phyloP scores from a whole-genome alignment of 805 yeast species.

The Groenewaldozyma salmanticensis region DNA sequence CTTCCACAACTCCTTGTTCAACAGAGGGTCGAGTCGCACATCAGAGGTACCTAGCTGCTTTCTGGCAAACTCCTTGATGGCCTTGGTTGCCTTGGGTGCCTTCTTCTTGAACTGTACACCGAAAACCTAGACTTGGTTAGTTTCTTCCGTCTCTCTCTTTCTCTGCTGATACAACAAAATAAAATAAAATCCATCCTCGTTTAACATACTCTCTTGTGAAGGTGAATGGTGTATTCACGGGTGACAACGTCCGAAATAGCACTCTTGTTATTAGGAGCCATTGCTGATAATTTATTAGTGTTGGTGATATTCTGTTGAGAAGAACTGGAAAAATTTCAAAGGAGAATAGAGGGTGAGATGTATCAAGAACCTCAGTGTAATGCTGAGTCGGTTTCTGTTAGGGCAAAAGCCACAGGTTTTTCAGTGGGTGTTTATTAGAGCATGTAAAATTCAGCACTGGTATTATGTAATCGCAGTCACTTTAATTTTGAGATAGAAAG shows the following conservation, averaged over 20 bases:
- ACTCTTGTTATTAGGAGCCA: slow-evolving; percentile 39
- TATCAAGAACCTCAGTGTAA: not conserved
- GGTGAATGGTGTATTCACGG: slow-evolving; percentile 99
- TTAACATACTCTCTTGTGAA: slow-evolving; percentile 93
- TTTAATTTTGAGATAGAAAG: no score
- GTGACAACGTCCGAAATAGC: slow-evolving; percentile 98
- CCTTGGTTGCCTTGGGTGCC: slow-evolving; percentile 99
- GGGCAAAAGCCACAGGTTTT: no score
- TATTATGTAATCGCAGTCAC: no score
- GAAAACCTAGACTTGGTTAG: slow-evolving; percentile 51
- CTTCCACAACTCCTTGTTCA: slow-evolving; percentile 98
- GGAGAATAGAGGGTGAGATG: no score
- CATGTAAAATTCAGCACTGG: no score
- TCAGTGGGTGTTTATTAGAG: no score
- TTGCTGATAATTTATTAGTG: slow-evolving; percentile 15
- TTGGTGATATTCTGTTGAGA: not conserved
- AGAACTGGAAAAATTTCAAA: slow-evolving; percentile 1
- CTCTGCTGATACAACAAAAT: not conserved
- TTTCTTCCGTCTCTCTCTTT: not conserved
- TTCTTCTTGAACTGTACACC: slow-evolving; percentile 99
- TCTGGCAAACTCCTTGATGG: slow-evolving; percentile 96
- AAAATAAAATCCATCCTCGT: not conserved
- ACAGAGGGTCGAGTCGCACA: slow-evolving; percentile 97
- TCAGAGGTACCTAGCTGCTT: slow-evolving; percentile 99
- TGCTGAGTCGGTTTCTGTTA: slow-evolving; percentile 4